Evolutionary conservation across 257 asterid genomes (phyloP).

Genomic region (Fraxinus americana): DNA sequence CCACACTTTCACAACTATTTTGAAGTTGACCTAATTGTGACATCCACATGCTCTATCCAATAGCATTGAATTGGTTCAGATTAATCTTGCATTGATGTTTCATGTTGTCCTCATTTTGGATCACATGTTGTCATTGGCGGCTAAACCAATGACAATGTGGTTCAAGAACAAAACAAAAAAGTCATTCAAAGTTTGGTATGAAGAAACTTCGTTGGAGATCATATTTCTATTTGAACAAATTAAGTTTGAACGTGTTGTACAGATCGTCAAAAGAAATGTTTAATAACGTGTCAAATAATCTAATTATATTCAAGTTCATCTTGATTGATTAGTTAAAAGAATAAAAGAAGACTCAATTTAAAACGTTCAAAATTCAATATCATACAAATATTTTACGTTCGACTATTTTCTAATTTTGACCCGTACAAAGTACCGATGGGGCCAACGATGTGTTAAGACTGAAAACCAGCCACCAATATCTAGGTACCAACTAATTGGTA

Average conservation of each 20-base stretch:
- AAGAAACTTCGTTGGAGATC: background rate
- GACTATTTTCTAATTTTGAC: too few species aligned
- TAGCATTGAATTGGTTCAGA: background rate
- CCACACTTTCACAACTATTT: constrained; percentile 10
- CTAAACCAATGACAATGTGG: background rate
- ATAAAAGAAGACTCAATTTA: too few species aligned
- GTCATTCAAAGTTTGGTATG: background rate
- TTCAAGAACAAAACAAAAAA: background rate
- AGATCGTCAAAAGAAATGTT: background rate
- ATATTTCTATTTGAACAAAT: background rate
- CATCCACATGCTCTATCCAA: constrained; percentile 4
- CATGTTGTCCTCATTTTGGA: background rate
- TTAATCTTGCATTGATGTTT: background rate
- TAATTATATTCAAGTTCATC: background rate
- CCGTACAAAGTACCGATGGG: too few species aligned
- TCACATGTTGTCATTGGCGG: background rate
- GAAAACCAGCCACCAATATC: too few species aligned
- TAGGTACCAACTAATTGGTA: too few species aligned
- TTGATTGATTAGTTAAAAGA: background rate
- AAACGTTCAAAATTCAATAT: too few species aligned
- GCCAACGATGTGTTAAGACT: too few species aligned
- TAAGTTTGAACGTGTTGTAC: background rate
- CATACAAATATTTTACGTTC: too few species aligned
- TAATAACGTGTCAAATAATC: background rate
- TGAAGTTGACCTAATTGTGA: constrained; percentile 8